Conservation (phyloP, 495 filamentous ascomycete genomes). For the Hypoxylon lenormandii region DNA sequence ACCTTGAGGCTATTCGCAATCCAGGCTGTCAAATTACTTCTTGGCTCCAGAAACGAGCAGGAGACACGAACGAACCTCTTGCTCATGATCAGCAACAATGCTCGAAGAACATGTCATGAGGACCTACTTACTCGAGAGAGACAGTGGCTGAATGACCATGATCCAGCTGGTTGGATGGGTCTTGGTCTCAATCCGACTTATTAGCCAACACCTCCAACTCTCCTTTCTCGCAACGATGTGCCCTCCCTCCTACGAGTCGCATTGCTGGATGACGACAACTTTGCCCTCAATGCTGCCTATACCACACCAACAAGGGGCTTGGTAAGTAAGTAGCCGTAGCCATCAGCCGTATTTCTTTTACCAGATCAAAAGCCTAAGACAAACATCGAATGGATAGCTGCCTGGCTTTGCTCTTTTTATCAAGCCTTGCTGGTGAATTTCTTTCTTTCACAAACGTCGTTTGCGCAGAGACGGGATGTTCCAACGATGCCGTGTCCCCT, state of each 20-base stretch:
- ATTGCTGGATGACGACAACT: constrained; percentile 30
- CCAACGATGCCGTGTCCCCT: constrained; percentile 24
- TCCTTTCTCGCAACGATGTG: constrained; percentile 14
- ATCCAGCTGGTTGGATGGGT: constrained; percentile 1
- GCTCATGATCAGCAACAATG: constrained; percentile 13
- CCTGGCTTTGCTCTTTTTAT: constrained; percentile 8
- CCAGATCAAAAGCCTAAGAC: neutral
- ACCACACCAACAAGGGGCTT: constrained; percentile 17
- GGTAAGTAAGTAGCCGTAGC: constrained; percentile 3
- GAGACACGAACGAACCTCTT: constrained; percentile 7
- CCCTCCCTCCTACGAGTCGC: constrained; percentile 27
- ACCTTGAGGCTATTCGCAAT: constrained; percentile 44
- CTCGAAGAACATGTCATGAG: constrained; percentile 30
- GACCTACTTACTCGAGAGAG: constrained; percentile 13
- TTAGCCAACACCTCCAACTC: constrained; percentile 24
- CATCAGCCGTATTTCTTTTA: constrained; percentile 13
- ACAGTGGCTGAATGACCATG: constrained; percentile 17
- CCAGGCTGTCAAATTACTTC: constrained; percentile 10
- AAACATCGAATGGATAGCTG: constrained; percentile 2
- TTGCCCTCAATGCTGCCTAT: constrained; percentile 28
- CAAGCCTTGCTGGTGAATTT: constrained; percentile 5
- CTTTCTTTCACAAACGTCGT: neutral
- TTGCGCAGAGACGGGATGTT: constrained; percentile 12
- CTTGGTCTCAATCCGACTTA: constrained; percentile 15
- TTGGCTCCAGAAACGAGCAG: constrained; percentile 13